These are phyloP conservation scores for Collybia sordida DNA, from an alignment of 768 basidiomycete genomes.

Conservation along the genomic window DNA sequence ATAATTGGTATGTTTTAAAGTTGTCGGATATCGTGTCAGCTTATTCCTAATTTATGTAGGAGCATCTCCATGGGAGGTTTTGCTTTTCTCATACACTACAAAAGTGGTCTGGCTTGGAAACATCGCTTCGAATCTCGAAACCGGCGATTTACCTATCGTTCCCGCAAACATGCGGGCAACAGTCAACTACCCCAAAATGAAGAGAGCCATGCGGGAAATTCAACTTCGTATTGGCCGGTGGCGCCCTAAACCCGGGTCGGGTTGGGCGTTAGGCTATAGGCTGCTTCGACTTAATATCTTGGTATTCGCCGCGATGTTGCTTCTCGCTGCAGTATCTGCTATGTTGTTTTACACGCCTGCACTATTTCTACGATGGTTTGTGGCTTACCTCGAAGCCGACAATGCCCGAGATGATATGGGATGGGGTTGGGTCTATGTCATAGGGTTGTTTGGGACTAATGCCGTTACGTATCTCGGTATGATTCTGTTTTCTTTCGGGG, in stretches of 20 bases:
- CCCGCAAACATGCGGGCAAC: conserved; percentile 69
- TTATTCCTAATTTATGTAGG: conserved; percentile 27
- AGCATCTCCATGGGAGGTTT: conserved; percentile 55
- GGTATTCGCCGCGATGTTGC: conserved; percentile 38
- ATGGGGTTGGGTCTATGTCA: conserved; percentile 73
- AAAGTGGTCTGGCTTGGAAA: conserved; percentile 86
- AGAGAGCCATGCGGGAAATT: conserved; percentile 47
- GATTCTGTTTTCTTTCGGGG: neutral
- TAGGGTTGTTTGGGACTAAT: conserved; percentile 32
- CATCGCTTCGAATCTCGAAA: conserved; percentile 69
- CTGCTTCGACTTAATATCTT: conserved; percentile 54
- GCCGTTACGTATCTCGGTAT: conserved; percentile 30
- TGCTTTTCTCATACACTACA: conserved; percentile 88
- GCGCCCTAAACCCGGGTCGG: conserved; percentile 59
- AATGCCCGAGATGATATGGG: conserved; percentile 48
- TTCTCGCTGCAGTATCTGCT: conserved; percentile 57
- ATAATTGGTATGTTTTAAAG: conserved; percentile 41
- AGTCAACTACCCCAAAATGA: conserved; percentile 63
- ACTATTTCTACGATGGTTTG: conserved; percentile 58
- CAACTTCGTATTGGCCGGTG: conserved; percentile 54
- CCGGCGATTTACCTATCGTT: conserved; percentile 85
- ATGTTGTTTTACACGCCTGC: conserved; percentile 63
- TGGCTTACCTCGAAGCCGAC: conserved; percentile 66
- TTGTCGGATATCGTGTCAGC: neutral
- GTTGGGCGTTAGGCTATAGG: conserved; percentile 64